Conservation (phyloP, 1,284 basidiomycete species). For the Singerocomus rubriflavus region DNA sequence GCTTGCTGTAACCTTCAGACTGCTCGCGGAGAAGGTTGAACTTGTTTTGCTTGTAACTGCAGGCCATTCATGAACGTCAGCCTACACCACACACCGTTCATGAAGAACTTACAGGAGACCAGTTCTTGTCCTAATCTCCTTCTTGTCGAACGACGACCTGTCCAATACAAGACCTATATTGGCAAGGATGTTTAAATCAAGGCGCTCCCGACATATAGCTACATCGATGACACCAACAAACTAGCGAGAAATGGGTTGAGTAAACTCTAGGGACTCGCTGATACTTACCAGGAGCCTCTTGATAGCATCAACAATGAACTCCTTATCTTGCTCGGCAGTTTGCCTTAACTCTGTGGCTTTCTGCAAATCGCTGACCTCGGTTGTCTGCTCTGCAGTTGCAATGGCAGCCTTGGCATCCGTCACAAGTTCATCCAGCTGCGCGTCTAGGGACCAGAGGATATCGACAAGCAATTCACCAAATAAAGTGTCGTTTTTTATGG, state of each 20-base stretch:
- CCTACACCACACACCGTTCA: not conserved
- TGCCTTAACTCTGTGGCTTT: slow-evolving; percentile 45
- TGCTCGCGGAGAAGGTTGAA: slow-evolving; percentile 97
- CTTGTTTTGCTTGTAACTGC: slow-evolving; percentile 96
- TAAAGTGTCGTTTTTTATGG: slow-evolving; percentile 38
- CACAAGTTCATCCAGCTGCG: slow-evolving; percentile 67
- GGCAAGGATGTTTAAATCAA: slow-evolving; percentile 62
- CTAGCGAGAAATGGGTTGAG: slow-evolving; percentile 9
- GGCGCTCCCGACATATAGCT: slow-evolving; percentile 63
- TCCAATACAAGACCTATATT: slow-evolving; percentile 64
- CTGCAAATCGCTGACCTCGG: slow-evolving; percentile 10
- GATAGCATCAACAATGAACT: slow-evolving; percentile 54
- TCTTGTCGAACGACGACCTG: slow-evolving; percentile 60
- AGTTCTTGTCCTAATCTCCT: slow-evolving; percentile 75
- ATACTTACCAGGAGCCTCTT: slow-evolving; percentile 62
- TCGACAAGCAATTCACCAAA: slow-evolving; percentile 74
- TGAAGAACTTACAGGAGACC: slow-evolving; percentile 65
- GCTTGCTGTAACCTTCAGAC: slow-evolving; percentile 94
- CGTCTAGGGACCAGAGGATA: slow-evolving; percentile 74
- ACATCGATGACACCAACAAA: slow-evolving; percentile 50
- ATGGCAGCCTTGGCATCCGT: slow-evolving; percentile 45
- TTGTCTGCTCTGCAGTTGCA: slow-evolving; percentile 17
- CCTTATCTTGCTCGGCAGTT: slow-evolving; percentile 59
- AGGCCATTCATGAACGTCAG: slow-evolving; percentile 14
- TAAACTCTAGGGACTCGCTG: not conserved